Percentiles rank a stretch among this genome's conserved stretches.
These are phyloP conservation scores for Flueggea neowawraea DNA, from an alignment of 441 rosid genomes.

Conservation along the genomic window DNA sequence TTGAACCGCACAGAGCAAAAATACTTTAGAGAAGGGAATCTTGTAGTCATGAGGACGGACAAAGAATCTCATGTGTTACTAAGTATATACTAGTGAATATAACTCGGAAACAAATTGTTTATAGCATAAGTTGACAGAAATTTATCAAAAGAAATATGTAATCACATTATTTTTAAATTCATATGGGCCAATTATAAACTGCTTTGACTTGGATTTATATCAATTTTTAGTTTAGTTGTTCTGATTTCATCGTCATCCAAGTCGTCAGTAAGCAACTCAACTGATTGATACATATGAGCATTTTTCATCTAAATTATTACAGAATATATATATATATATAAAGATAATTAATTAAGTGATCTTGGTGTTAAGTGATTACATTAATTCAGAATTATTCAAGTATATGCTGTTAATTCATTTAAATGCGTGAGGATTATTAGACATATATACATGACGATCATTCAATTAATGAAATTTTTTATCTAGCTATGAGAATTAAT, in stretches of 20 bases:
- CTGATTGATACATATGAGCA: too few relatives aligned
- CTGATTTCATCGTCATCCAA: conserved; percentile 22
- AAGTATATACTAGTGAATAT: conserved; percentile 23
- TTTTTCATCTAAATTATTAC: too few relatives aligned
- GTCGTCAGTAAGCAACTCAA: too few relatives aligned
- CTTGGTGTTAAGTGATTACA: too few relatives aligned
- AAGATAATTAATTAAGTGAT: too few relatives aligned
- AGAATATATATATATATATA: too few relatives aligned
- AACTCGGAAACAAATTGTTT: not conserved
- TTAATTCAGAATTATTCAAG: too few relatives aligned
- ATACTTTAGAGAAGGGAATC: conserved; percentile 26
- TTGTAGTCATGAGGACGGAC: conserved; percentile 12
- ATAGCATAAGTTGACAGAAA: conserved; percentile 23
- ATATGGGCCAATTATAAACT: conserved; percentile 19
- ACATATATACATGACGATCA: too few relatives aligned
- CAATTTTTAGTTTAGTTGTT: conserved; percentile 12
- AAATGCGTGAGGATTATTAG: too few relatives aligned
- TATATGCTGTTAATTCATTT: too few relatives aligned
- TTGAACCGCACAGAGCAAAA: not conserved
- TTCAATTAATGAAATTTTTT: too few relatives aligned
- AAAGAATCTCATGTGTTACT: conserved; percentile 17
- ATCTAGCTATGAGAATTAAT: too few relatives aligned
- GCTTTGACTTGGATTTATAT: conserved; percentile 27
- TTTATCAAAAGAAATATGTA: not conserved
- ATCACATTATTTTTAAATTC: not conserved